phyloP scores from a whole-genome alignment of 2,329 filamentous ascomycete genomes.

The Emmonsiellopsis sp. region DNA sequence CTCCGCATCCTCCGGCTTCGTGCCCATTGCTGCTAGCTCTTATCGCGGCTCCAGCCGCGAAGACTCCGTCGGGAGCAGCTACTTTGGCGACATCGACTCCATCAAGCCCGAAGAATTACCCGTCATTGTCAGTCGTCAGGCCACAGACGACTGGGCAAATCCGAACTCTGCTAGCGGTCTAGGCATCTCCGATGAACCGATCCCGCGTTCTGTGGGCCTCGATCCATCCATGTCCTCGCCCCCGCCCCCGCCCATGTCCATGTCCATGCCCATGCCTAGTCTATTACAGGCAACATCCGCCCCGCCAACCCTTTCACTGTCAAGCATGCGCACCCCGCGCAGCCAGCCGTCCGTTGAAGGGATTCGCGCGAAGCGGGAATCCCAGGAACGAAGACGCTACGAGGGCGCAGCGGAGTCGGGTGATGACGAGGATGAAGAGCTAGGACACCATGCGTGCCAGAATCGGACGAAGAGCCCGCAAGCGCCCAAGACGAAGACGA shows the following conservation, averaged over 20 bases:
- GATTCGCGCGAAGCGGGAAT: constrained; percentile 63
- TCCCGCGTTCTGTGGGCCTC: neutral
- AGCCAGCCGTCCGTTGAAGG: constrained; percentile 64
- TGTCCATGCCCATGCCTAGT: constrained; percentile 37
- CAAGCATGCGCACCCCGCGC: constrained; percentile 40
- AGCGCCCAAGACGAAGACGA: constrained; percentile 28
- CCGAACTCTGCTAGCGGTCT: constrained; percentile 47
- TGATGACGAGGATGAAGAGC: constrained; percentile 89
- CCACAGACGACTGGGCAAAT: constrained; percentile 50
- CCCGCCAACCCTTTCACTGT: constrained; percentile 50
- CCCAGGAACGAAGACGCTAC: constrained; percentile 56
- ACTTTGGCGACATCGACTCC: constrained; percentile 79
- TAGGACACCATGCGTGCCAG: constrained; percentile 46
- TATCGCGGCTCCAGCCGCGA: constrained; percentile 72
- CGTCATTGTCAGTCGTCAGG: constrained; percentile 63
- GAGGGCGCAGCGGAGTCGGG: constrained; percentile 72
- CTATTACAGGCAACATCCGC: constrained; percentile 56
- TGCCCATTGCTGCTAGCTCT: constrained; percentile 60
- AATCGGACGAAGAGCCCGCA: constrained; percentile 42
- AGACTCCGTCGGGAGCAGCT: constrained; percentile 72
- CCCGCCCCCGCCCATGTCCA: constrained; percentile 2
- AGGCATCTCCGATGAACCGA: constrained; percentile 59
- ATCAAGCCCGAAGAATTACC: constrained; percentile 69
- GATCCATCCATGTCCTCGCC: constrained; percentile 4
- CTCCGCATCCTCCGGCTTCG: constrained; percentile 63